Conservation (phyloP, 345 rosid species). For the Linum lewisii region DNA sequence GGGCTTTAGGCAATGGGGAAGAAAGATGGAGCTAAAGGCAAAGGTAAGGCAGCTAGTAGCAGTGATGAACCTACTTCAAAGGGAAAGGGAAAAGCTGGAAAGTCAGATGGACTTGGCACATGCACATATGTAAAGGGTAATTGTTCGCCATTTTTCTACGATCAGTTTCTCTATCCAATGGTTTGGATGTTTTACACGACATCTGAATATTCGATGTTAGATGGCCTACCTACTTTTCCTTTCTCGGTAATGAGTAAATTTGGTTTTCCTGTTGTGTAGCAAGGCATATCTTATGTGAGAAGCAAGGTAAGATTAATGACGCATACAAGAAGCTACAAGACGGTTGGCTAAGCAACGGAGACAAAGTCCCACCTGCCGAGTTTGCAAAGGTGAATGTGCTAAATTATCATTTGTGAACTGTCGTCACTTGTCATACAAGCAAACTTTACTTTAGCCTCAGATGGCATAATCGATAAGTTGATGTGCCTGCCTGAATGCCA, state of each 20-base stretch:
- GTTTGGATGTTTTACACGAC: not conserved
- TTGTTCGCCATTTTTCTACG: not conserved
- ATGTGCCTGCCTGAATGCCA: too few species aligned
- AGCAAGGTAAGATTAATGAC: conserved; percentile 92
- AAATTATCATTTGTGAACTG: not conserved
- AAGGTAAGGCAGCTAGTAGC: conserved; percentile 67
- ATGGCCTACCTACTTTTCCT: not conserved
- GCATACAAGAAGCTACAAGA: conserved; percentile 93
- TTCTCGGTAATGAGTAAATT: not conserved
- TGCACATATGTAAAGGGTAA: conserved; percentile 96
- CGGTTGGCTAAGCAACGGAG: conserved; percentile 89
- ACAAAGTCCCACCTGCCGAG: conserved; percentile 97
- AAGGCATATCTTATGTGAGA: conserved; percentile 83
- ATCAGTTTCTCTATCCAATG: not conserved
- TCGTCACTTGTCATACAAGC: not conserved
- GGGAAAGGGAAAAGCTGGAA: conserved; percentile 93
- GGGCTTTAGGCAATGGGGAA: conserved; percentile 58
- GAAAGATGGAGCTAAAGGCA: conserved; percentile 72
- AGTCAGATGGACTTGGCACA: conserved; percentile 89
- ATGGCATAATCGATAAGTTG: too few species aligned
- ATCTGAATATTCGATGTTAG: not conserved
- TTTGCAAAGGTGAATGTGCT: conserved; percentile 64
- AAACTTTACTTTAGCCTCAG: not conserved
- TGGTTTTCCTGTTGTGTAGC: conserved; percentile 31
- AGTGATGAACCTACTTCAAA: conserved; percentile 60